Evolutionary conservation across 768 basidiomycete genomes (phyloP).

Genomic region (Naganishia randhawae): DNA sequence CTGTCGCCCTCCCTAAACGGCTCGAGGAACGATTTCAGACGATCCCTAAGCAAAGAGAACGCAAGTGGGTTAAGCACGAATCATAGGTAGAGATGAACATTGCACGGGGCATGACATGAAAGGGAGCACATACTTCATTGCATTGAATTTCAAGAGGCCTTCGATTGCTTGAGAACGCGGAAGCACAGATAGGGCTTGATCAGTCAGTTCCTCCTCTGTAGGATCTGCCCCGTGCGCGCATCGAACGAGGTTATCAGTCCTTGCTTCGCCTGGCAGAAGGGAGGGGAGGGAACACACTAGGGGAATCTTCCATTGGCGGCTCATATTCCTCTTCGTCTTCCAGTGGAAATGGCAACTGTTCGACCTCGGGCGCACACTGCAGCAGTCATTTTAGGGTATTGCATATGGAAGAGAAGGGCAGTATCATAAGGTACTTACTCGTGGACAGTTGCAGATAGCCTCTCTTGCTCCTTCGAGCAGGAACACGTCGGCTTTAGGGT

Average conservation of each 20-base stretch:
- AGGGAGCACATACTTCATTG: slow-evolving; percentile 48
- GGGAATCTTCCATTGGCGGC: slow-evolving; percentile 34
- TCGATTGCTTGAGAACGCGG: slow-evolving; percentile 48
- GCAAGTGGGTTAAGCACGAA: too few species aligned
- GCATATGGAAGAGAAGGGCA: not conserved
- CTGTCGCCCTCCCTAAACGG: slow-evolving; percentile 17
- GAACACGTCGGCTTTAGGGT: slow-evolving; percentile 41
- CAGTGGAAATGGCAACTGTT: slow-evolving; percentile 41
- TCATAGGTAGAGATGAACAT: too few species aligned
- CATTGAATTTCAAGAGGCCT: slow-evolving; percentile 44
- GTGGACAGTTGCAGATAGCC: slow-evolving; percentile 7
- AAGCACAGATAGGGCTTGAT: slow-evolving; percentile 36
- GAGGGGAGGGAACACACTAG: not conserved
- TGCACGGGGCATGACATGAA: too few species aligned
- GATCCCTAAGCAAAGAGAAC: slow-evolving; percentile 20
- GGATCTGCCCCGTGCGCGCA: too few species aligned
- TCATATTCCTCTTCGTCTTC: slow-evolving; percentile 47
- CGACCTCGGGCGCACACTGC: not conserved
- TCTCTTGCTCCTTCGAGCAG: slow-evolving; percentile 39
- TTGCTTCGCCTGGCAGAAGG: not conserved
- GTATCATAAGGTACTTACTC: slow-evolving; percentile 4
- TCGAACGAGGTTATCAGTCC: too few species aligned
- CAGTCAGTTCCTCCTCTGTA: slow-evolving; percentile 38
- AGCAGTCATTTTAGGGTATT: not conserved
- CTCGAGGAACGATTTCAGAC: slow-evolving; percentile 28